These are phyloP conservation scores for Colletotrichum neosansevieriae DNA, from an alignment of 2,329 filamentous ascomycete species.

Conservation along the genomic window DNA sequence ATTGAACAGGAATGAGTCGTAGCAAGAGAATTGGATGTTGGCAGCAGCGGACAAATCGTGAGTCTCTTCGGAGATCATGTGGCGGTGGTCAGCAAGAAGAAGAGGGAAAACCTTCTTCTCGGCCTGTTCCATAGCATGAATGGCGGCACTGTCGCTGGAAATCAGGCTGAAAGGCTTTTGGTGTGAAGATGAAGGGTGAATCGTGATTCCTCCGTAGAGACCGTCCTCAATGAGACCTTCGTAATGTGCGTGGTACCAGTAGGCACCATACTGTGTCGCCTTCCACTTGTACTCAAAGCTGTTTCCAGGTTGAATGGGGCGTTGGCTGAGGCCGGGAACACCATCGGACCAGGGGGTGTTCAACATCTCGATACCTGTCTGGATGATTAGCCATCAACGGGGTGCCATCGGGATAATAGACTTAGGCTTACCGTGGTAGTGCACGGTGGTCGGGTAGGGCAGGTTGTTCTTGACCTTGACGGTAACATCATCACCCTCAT, in stretches of 20 bases:
- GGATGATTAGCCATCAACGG: constrained; percentile 11
- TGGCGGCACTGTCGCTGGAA: constrained; percentile 49
- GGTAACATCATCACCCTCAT: constrained; percentile 63
- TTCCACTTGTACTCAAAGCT: constrained; percentile 66
- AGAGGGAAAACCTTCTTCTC: constrained; percentile 61
- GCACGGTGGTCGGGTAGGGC: constrained; percentile 61
- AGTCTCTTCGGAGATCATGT: constrained; percentile 62
- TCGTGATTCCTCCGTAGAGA: constrained; percentile 67
- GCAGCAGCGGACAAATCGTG: constrained; percentile 58
- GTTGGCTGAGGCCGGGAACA: constrained; percentile 67
- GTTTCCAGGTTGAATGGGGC: constrained; percentile 60
- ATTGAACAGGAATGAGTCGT: constrained; percentile 72
- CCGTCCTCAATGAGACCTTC: constrained; percentile 70
- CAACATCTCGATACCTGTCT: constrained; percentile 47
- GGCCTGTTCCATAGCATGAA: constrained; percentile 58
- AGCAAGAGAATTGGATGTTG: constrained; percentile 65
- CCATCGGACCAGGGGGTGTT: constrained; percentile 71
- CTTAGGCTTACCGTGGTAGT: constrained; percentile 58
- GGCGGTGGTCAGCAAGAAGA: constrained; percentile 68
- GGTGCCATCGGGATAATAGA: not conserved
- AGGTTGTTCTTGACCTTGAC: constrained; percentile 60
- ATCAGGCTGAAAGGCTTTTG: constrained; percentile 64
- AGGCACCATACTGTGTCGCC: constrained; percentile 68
- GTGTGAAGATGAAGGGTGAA: constrained; percentile 52
- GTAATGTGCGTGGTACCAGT: constrained; percentile 72